These are phyloP conservation scores for Hydnomerulius pinastri DNA, from an alignment of 768 basidiomycete species.

Conservation along the genomic window DNA sequence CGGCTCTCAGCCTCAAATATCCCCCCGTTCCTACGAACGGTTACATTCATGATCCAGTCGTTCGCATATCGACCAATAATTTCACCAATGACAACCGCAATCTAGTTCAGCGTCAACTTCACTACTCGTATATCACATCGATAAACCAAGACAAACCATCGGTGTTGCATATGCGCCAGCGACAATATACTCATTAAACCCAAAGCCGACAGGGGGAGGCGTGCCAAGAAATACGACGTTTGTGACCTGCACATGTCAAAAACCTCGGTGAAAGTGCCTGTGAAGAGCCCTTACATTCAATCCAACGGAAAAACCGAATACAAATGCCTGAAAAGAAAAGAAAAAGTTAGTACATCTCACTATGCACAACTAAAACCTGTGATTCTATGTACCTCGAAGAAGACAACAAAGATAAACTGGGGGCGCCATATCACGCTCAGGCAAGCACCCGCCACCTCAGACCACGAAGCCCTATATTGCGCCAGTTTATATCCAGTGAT, in stretches of 20 bases:
- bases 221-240: conserved; percentile 55
- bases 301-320: conserved; percentile 54
- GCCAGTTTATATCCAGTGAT: conserved; percentile 48
- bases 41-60: conserved; percentile 47
- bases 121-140: not conserved
- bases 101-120: conserved; percentile 23
- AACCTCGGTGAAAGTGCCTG: not conserved
- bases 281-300: conserved; percentile 35
- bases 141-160: conserved; percentile 33
- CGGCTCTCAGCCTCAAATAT: conserved; percentile 56
- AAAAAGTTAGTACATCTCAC: too few species aligned
- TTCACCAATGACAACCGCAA: conserved; percentile 54
- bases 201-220: conserved; percentile 48
- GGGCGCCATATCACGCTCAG: conserved; percentile 51
- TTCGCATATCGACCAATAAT: conserved; percentile 51
- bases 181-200: conserved; percentile 40
- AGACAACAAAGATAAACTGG: conserved; percentile 40
- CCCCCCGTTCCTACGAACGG: conserved; percentile 47
- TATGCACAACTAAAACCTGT: too few species aligned
- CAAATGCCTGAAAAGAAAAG: conserved; percentile 31
- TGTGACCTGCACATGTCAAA: conserved; percentile 41
- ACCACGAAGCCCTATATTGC: conserved; percentile 46
- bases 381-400: conserved; percentile 48
- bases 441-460: conserved; percentile 31
- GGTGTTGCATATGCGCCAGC: conserved; percentile 48